Evolutionary conservation across 306 rosid species (phyloP).

Genomic region (Trifolium repens): DNA sequence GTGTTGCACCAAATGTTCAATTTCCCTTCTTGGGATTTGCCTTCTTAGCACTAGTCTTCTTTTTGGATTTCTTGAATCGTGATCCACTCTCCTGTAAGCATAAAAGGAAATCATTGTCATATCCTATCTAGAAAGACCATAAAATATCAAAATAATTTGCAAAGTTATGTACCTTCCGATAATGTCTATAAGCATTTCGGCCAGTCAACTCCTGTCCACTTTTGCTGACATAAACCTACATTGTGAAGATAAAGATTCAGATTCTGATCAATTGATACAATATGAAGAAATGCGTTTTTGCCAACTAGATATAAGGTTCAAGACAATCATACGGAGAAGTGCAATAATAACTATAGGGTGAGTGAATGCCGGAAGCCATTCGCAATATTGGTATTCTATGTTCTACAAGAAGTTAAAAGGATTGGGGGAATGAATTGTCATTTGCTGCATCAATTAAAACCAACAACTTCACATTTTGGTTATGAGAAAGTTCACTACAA

Average conservation of each 20-base stretch:
- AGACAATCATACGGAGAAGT: constrained; percentile 19
- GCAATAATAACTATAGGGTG: neutral
- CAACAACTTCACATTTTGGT: neutral
- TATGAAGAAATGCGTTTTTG: constrained; percentile 28
- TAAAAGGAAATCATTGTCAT: constrained; percentile 41
- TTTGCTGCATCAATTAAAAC: constrained; percentile 7
- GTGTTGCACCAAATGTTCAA: constrained; percentile 35
- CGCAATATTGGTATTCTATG: neutral
- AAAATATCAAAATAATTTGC: constrained; percentile 17
- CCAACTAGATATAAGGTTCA: constrained; percentile 12
- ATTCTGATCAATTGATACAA: constrained; percentile 20
- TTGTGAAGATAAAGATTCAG: constrained; percentile 39
- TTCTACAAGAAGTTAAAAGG: neutral
- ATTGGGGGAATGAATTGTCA: constrained; percentile 9
- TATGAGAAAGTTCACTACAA: neutral
- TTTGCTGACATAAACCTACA: constrained; percentile 79
- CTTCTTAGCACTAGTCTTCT: constrained; percentile 60
- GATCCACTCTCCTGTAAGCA: constrained; percentile 70
- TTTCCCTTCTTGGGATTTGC: constrained; percentile 57
- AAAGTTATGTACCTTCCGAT: constrained; percentile 60
- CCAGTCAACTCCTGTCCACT: constrained; percentile 79
- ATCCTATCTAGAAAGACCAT: constrained; percentile 5
- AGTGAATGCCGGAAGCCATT: neutral
- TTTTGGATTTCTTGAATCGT: constrained; percentile 54
- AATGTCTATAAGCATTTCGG: constrained; percentile 59